These are phyloP conservation scores for Dictyostelium firmibasis DNA, from an alignment of 78 protist species.

Conservation along the genomic window DNA sequence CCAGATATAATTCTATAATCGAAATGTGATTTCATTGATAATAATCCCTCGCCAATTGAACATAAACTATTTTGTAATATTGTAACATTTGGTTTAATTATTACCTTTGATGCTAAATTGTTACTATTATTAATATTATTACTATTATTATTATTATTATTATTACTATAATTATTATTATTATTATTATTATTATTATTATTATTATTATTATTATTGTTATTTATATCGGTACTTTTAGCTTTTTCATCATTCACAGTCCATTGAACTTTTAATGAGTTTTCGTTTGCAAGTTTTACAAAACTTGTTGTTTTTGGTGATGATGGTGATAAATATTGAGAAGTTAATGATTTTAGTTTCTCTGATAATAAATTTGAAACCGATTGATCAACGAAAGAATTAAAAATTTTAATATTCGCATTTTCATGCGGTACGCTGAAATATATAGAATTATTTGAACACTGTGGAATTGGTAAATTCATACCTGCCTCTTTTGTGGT, in stretches of 20 bases:
- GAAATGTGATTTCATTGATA: slow-evolving; percentile 17
- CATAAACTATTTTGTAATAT: slow-evolving; percentile 31
- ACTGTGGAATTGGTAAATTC: slow-evolving; percentile 44
- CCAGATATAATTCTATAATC: slow-evolving; percentile 49
- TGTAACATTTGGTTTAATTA: slow-evolving; percentile 23
- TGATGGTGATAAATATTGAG: neutral
- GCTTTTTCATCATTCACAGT: slow-evolving; percentile 16
- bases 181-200: neutral
- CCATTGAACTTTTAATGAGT: slow-evolving; percentile 45
- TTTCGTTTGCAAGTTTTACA: slow-evolving; percentile 42
- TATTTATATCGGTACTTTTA: neutral
- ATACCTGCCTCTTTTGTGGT: slow-evolving; percentile 53
- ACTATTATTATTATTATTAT: neutral
- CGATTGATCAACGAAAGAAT: slow-evolving; percentile 35
- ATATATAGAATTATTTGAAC: slow-evolving; percentile 32
- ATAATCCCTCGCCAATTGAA: slow-evolving; percentile 74
- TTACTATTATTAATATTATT: neutral
- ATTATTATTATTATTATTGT: too few species aligned
- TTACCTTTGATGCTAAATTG: neutral
- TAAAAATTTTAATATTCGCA: slow-evolving; percentile 56
- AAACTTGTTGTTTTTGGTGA: neutral
- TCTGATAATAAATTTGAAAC: neutral
- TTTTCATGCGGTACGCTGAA: slow-evolving; percentile 38
- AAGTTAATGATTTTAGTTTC: neutral
- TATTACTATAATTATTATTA: neutral